Evolutionary conservation across 805 yeast species (phyloP).

Genomic region (Zygosaccharomyces pseudorouxii): DNA sequence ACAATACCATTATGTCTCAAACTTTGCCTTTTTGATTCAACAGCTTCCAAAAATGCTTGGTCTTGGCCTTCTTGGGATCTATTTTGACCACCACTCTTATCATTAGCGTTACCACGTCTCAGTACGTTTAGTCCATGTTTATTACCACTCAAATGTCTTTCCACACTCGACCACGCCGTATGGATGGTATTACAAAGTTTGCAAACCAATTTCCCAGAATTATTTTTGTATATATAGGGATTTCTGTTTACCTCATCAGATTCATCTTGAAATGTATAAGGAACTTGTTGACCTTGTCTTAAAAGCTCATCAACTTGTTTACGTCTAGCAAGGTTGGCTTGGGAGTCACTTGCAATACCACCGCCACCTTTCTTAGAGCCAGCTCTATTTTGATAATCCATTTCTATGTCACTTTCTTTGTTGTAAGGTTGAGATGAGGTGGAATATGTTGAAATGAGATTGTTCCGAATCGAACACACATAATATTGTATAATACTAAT

Average conservation of each 20-base stretch:
- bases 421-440: background rate
- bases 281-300: constrained; percentile 38
- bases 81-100: constrained; percentile 29
- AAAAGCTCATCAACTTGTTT: constrained; percentile 61
- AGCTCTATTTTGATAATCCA: constrained; percentile 88
- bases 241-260: constrained; percentile 17
- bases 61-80: constrained; percentile 15
- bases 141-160: constrained; percentile 79
- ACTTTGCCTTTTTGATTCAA: constrained; percentile 16
- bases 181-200: constrained; percentile 80
- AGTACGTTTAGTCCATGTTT: constrained; percentile 74
- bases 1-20: constrained; percentile 23
- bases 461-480: background rate
- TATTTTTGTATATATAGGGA: constrained; percentile 82
- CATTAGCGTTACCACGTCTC: constrained; percentile 44
- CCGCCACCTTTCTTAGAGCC: constrained; percentile 92
- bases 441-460: background rate
- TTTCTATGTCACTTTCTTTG: constrained; percentile 24
- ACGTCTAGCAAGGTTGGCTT: constrained; percentile 62
- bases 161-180: constrained; percentile 70
- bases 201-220: constrained; percentile 82
- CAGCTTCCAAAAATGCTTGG: constrained; percentile 23
- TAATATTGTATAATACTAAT: background rate
- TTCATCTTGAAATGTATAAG: constrained; percentile 42
- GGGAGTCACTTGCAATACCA: constrained; percentile 74